Conservation (phyloP, 805 yeast genomes). For the Ogataea paradorogensis region DNA sequence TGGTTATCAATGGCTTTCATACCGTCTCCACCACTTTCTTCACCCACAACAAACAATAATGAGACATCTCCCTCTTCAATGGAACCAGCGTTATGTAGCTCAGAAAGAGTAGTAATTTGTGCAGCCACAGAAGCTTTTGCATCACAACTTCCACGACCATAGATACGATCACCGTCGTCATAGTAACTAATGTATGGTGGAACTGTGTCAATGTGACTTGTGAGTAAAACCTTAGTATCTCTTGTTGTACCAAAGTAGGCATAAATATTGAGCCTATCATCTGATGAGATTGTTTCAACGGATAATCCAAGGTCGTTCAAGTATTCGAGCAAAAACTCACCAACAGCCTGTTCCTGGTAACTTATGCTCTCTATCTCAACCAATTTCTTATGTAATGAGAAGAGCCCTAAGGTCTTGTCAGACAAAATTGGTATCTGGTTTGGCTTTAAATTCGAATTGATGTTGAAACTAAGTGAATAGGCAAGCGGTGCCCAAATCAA, state of each 20-base stretch:
- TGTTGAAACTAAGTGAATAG: slow-evolving; percentile 6
- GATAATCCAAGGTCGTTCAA: slow-evolving; percentile 45
- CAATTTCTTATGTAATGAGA: slow-evolving; percentile 35
- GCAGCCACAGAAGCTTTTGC: slow-evolving; percentile 72
- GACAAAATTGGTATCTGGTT: background rate
- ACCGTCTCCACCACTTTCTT: slow-evolving; percentile 65
- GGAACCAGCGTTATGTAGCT: slow-evolving; percentile 37
- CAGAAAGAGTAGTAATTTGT: slow-evolving; percentile 53
- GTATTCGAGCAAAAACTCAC: slow-evolving; percentile 38
- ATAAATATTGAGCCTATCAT: slow-evolving; percentile 47
- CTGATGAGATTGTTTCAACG: slow-evolving; percentile 44
- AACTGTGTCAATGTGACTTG: slow-evolving; percentile 71
- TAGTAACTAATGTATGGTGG: slow-evolving; percentile 60
- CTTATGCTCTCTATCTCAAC: slow-evolving; percentile 37
- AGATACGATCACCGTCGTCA: slow-evolving; percentile 46
- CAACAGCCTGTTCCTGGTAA: slow-evolving; percentile 36
- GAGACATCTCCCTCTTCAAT: slow-evolving; percentile 54
- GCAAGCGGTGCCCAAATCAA: background rate
- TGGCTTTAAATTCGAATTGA: slow-evolving; percentile 2
- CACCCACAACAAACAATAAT: slow-evolving; percentile 65
- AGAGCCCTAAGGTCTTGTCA: slow-evolving; percentile 9
- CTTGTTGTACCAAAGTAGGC: slow-evolving; percentile 50
- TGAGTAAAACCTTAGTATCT: slow-evolving; percentile 48
- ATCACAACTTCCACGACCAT: slow-evolving; percentile 67
- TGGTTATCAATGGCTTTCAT: slow-evolving; percentile 45